A percentile compares a stretch with the other conserved stretches of the same genome.
Evolutionary conservation across 495 filamentous ascomycete species (phyloP).

Genomic region (Cenococcum geophilum): DNA sequence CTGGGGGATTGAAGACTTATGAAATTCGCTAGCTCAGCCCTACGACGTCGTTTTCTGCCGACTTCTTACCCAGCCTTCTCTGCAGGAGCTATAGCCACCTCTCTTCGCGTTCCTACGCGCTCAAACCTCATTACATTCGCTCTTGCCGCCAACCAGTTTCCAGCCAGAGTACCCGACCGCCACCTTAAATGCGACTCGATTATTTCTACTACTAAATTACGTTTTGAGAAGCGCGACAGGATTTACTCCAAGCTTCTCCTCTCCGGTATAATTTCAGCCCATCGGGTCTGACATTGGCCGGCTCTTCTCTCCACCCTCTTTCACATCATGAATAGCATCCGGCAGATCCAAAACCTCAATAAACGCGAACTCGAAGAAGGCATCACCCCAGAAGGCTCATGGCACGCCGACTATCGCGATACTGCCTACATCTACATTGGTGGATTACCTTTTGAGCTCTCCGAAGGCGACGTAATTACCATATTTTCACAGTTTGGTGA

Average conservation of each 20-base stretch:
- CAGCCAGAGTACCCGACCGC: neutral
- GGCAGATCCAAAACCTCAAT: constrained; percentile 86
- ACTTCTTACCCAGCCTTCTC: neutral
- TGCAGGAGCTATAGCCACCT: too few species aligned
- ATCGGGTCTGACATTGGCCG: neutral
- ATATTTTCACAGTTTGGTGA: constrained; percentile 98
- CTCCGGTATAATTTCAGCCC: constrained; percentile 1
- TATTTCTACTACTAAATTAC: too few species aligned
- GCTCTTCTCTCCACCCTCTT: constrained; percentile 10
- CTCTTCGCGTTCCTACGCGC: neutral
- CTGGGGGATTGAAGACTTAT: too few species aligned
- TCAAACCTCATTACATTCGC: neutral
- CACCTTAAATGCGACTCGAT: too few species aligned
- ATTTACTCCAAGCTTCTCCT: constrained; percentile 9
- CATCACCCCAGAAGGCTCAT: constrained; percentile 77
- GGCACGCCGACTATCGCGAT: constrained; percentile 96
- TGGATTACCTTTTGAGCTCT: constrained; percentile 86
- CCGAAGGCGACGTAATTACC: constrained; percentile 90
- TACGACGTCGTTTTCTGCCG: neutral
- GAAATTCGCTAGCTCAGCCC: neutral
- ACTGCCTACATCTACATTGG: constrained; percentile 96
- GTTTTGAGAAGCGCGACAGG: neutral
- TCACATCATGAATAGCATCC: constrained; percentile 77
- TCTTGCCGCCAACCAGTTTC: neutral
- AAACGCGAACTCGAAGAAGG: constrained; percentile 89